These are phyloP conservation scores for Yamadazyma akitaensis DNA, from an alignment of 805 yeast species.

Conservation along the genomic window DNA sequence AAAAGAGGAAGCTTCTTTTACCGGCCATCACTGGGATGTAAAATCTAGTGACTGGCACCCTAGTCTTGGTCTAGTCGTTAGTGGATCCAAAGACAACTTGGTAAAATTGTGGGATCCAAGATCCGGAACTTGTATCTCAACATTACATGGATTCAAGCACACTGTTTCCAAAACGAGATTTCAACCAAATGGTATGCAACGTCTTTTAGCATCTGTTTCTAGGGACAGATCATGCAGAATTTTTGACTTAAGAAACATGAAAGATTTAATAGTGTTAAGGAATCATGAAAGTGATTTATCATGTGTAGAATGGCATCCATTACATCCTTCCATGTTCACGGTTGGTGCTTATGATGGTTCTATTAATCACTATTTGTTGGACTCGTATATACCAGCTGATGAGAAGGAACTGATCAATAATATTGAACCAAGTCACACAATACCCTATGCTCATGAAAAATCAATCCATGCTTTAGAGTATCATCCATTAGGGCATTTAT, in stretches of 20 bases:
- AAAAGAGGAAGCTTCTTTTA: conserved; percentile 69
- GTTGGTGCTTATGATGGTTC: conserved; percentile 91
- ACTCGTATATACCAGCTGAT: conserved; percentile 39
- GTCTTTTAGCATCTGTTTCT: conserved; percentile 79
- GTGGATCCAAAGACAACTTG: conserved; percentile 94
- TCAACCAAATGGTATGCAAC: conserved; percentile 74
- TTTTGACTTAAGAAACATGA: conserved; percentile 85
- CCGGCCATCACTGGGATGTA: conserved; percentile 99
- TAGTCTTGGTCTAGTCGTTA: conserved; percentile 74
- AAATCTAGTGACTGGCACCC: conserved; percentile 98
- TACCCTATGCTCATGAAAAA: conserved; percentile 93
- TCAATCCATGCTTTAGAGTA: conserved; percentile 87
- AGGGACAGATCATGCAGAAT: conserved; percentile 85
- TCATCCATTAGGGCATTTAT: conserved; percentile 90
- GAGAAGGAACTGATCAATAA: conserved; percentile 19
- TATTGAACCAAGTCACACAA: conserved; percentile 49
- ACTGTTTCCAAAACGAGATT: conserved; percentile 84
- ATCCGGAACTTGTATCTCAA: conserved; percentile 64
- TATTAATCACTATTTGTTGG: conserved; percentile 70
- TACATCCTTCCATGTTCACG: conserved; percentile 72
- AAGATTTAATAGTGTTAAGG: conserved; percentile 65
- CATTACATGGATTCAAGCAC: conserved; percentile 89
- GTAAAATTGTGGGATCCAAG: conserved; percentile 97
- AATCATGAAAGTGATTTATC: conserved; percentile 84
- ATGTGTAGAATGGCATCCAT: conserved; percentile 89